Evolutionary conservation across 495 filamentous ascomycete genomes (phyloP), one percentile per base, ranked within the genome.

Genomic region (Xylaria cubensis): DNA sequence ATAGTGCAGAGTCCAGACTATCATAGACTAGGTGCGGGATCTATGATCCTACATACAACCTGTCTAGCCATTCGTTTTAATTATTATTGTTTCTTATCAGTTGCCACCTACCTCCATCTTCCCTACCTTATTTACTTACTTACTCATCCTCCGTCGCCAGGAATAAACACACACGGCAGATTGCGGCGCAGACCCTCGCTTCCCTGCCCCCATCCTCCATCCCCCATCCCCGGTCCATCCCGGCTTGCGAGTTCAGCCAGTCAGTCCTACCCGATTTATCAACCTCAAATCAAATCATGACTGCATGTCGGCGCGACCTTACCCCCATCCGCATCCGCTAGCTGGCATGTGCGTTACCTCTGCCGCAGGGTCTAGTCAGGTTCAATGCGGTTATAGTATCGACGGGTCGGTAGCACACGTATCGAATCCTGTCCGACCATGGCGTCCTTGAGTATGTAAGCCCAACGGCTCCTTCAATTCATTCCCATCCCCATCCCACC

Each of bases 361-460:
- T 70, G 67, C 72, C 73, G 61, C 69, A 66, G 64, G 41, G 41
- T 34, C 42, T 29, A 13, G 44, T 51, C 63, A n/a, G 74, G 75
- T 72, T 75, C 74, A 77, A 75, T 77, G 70, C 75, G 69, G 67
- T 74, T 76, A 74, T 77, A 76, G 51, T 72, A 64, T 61, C 70
- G 73, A 70, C n/a, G 34, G 36, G 8, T 8, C 0, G 36, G 5
- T 26, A 53, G 15, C 44, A 36, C 50, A 36, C 50, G 36, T 46
- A n/a, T 56, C n/a, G 36, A 56, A n/a, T 56, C n/a, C 29, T 17
- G 32, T 46, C 55, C 26, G n/a, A 70, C 26, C 73, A 79, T 79
- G 77, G 74, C 77, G 61, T 76, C 77, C 62, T 75, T 79, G 64
- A 77, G 77, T 79, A 77, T 76, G 77, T 79, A 77, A 77, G 70